Percentiles rank a stretch among this genome's conserved stretches.
phyloP scores from a whole-genome alignment of 179 eudicot species.

The Silene noctiflora region DNA sequence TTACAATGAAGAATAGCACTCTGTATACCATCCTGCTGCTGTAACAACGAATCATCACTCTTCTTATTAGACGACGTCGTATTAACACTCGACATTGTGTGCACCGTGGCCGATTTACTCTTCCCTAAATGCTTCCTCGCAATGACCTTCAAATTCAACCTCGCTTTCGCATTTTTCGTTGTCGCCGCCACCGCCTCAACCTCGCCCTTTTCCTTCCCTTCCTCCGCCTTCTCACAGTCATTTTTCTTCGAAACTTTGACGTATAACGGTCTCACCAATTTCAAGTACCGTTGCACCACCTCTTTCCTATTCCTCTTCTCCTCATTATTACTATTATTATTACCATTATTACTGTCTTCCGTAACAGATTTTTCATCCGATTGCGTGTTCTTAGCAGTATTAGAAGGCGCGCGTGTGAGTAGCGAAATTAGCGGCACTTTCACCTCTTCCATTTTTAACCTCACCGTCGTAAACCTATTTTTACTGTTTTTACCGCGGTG shows the following conservation, averaged over 20 bases:
- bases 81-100: slow-evolving; percentile 14
- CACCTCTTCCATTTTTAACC: slow-evolving; percentile 51
- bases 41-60: slow-evolving; percentile 69
- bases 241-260: slow-evolving; percentile 52
- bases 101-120: slow-evolving; percentile 49
- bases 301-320: slow-evolving; percentile 50
- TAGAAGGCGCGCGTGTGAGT: slow-evolving; percentile 44
- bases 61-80: slow-evolving; percentile 28
- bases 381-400: neutral
- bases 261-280: slow-evolving; percentile 64
- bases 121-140: slow-evolving; percentile 64
- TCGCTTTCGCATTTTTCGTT: slow-evolving; percentile 20
- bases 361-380: slow-evolving; percentile 5
- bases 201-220: neutral
- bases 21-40: slow-evolving; percentile 82
- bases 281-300: slow-evolving; percentile 57
- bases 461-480: slow-evolving; percentile 40
- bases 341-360: neutral
- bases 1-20: slow-evolving; percentile 94
- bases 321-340: slow-evolving; percentile 3
- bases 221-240: slow-evolving; percentile 31
- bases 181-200: slow-evolving; percentile 15
- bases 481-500: neutral
- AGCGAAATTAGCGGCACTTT: slow-evolving; percentile 59
- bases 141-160: slow-evolving; percentile 44